phyloP scores from a whole-genome alignment of 2,329 filamentous ascomycete species.

The Pseudopyricularia cyperi region DNA sequence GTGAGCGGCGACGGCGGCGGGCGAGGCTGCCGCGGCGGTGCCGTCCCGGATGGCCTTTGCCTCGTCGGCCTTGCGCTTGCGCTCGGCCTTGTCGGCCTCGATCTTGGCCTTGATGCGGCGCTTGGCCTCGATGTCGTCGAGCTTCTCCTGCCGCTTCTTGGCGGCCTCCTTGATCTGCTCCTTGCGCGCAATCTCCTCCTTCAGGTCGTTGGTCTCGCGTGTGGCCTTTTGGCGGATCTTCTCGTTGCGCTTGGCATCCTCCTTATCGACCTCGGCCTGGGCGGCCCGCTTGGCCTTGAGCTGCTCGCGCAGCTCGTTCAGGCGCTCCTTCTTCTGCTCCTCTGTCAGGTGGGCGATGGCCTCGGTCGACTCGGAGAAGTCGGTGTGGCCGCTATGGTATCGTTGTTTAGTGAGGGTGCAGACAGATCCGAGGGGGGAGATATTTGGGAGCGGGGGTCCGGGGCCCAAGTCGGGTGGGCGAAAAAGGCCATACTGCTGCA shows the following conservation, averaged over 20 bases:
- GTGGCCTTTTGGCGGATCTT: slow-evolving; percentile 75
- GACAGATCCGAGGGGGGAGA: not conserved
- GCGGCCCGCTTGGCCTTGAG: slow-evolving; percentile 59
- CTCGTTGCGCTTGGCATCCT: slow-evolving; percentile 77
- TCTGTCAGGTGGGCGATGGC: slow-evolving; percentile 84
- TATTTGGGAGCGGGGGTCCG: not conserved
- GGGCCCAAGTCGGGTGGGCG: not conserved
- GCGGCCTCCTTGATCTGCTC: slow-evolving; percentile 87
- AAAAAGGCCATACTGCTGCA: not conserved
- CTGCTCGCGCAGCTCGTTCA: slow-evolving; percentile 61
- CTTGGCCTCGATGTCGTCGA: slow-evolving; percentile 73
- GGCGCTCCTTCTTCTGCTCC: slow-evolving; percentile 73
- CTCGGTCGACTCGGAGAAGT: slow-evolving; percentile 89
- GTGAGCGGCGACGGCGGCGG: slow-evolving; percentile 29
- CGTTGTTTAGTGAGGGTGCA: not conserved
- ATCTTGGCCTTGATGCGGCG: slow-evolving; percentile 87
- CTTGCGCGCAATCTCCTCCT: slow-evolving; percentile 78
- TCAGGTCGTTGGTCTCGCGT: slow-evolving; percentile 75
- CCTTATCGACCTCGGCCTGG: slow-evolving; percentile 60
- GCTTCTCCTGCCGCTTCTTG: slow-evolving; percentile 77
- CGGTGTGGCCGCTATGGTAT: slow-evolving; percentile 55
- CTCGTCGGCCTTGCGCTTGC: slow-evolving; percentile 70
- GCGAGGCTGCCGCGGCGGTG: slow-evolving; percentile 32
- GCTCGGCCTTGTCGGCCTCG: slow-evolving; percentile 84
- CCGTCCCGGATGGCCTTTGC: slow-evolving; percentile 82